Conservation (phyloP, 352 stramenopile genomes). For the Thraustotheca clavata region DNA sequence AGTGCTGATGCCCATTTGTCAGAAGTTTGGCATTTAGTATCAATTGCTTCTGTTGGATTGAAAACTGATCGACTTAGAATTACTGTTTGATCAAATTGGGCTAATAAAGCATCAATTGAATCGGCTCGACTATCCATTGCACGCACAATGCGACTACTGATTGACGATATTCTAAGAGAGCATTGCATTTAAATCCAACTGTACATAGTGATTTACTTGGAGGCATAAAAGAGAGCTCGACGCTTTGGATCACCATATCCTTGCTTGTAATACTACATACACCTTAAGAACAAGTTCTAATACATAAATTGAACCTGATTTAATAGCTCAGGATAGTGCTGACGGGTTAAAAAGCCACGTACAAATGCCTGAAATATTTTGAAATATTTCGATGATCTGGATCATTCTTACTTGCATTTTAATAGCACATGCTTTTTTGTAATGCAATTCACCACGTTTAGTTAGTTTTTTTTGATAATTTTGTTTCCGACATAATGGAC, state of each 20-base stretch:
- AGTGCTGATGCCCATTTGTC: slow-evolving; percentile 42
- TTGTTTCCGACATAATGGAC: slow-evolving; percentile 73
- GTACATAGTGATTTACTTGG: slow-evolving; percentile 28
- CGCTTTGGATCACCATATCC: slow-evolving; percentile 46
- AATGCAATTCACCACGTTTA: slow-evolving; percentile 33
- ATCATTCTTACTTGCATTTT: slow-evolving; percentile 39
- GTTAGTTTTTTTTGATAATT: slow-evolving; percentile 75
- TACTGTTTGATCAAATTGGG: slow-evolving; percentile 63
- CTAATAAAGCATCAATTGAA: slow-evolving; percentile 74
- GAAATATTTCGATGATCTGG: neutral
- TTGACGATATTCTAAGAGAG: slow-evolving; percentile 37
- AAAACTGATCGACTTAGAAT: slow-evolving; percentile 61
- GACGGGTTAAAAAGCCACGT: slow-evolving; percentile 31
- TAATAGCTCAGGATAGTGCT: slow-evolving; percentile 24
- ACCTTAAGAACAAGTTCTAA: neutral
- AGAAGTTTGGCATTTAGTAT: neutral
- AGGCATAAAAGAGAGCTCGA: slow-evolving; percentile 53
- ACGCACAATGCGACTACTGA: slow-evolving; percentile 43
- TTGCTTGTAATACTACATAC: slow-evolving; percentile 48
- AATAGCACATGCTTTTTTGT: slow-evolving; percentile 44
- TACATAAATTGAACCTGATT: slow-evolving; percentile 23
- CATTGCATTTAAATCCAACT: neutral
- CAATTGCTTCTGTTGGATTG: slow-evolving; percentile 10
- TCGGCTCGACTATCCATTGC: slow-evolving; percentile 58
- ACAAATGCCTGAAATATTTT: slow-evolving; percentile 25